Base-by-base conservation (phyloP, 805 yeast species). In the Ogataea nakhonphanomensis region DNA sequence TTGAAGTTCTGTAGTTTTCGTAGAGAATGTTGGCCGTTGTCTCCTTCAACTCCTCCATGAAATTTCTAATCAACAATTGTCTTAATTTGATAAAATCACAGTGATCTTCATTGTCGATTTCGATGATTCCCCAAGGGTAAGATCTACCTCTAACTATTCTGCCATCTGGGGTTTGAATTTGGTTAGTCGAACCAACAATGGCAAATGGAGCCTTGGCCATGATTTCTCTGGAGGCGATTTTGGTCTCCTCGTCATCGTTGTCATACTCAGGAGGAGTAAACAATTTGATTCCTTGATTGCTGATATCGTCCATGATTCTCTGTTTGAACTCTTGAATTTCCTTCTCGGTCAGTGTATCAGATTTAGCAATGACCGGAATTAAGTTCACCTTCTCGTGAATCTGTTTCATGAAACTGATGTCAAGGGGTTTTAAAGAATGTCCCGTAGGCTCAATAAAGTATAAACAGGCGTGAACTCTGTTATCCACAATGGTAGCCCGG, bases 391-490 rank as follows among this genome's bases (percentile, higher is more conserved):
- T 89, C 58, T 82, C 81, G 68, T 88, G 95, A 48, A 93, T 78
- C 60, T 79, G 78, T 59, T 82, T 81, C 87, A 93, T 86, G 53
- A 90, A 85, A 50, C 77, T 81, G 52, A 93, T 79, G 64, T 93
- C 99, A 56, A 93, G 73, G 13, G 96, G 81, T 61, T 82, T 85
- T 62, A 93, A 74, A 30, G 86, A 79, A 67, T 93, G 99, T 46
- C 96, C 98, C 20, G 97, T 90, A 53, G 99, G 99, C 67, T 91
- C 96, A 57, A 93, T 85, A 56, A 93, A 91, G 67, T 90, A 93
- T 48, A 93, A 68, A 61, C 89, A 79, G 25, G 96, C 98, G 64
- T 93, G 99, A 44, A 93, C 78, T 58, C 99, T 81, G 57, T 81
- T 76, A 66, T 93, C 99, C 43, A 68, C 73, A 48, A 82, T 73